These are phyloP conservation scores for Hibiscus tridactylites DNA, from an alignment of 345 rosid species.

Conservation along the genomic window DNA sequence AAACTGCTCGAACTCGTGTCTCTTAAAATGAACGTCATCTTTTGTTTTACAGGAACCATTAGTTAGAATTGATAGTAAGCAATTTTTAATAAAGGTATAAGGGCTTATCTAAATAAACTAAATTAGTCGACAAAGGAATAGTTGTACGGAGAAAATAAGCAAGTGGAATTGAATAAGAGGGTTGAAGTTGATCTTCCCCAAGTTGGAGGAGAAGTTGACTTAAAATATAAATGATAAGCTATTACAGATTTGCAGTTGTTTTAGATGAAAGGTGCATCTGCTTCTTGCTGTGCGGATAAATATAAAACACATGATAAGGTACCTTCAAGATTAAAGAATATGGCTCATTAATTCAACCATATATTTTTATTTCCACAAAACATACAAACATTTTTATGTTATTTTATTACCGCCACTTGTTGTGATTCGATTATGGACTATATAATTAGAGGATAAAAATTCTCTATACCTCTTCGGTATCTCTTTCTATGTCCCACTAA, in stretches of 20 bases:
- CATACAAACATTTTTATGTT: not conserved
- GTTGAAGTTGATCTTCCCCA: not conserved
- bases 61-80: no score
- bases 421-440: not conserved
- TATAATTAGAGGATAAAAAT: no score
- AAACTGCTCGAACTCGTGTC: no score
- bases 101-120: no score
- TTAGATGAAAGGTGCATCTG: not conserved
- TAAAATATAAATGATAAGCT: not conserved
- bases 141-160: not conserved
- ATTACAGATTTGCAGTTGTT: not conserved
- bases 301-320: not conserved
- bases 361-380: not conserved
- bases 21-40: no score
- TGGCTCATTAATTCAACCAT: not conserved
- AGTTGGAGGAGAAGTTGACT: conserved; percentile 5
- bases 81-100: no score
- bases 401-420: not conserved
- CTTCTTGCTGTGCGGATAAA: not conserved
- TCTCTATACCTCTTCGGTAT: no score
- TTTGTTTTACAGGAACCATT: no score
- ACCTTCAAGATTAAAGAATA: not conserved
- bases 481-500: no score
- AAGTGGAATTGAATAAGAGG: not conserved
- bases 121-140: not conserved